Base-by-base conservation (phyloP, 305 asterid species). In the Rubia peregrina region DNA sequence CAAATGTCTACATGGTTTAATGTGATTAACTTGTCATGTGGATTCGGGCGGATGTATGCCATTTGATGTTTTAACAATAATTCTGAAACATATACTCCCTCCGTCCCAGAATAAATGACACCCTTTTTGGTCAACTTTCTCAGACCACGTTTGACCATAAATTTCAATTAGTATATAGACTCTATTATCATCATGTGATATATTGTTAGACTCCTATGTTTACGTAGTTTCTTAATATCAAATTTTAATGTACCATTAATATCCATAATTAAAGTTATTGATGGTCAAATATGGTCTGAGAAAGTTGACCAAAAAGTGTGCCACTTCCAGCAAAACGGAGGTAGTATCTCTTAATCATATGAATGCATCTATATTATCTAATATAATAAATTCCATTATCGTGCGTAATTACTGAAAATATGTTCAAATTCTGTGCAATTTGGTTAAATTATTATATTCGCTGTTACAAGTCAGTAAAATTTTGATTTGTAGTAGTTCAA, bases 11-110 rank as follows among this genome's bases (percentile, higher is more conserved):
- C 62, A 56, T 65, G 33, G 24, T 61, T 36, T 6, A 48, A 5
- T 63, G 55, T 16, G 4, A 21, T 65, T 55, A 59, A 17, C 30
- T 21, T 24, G 59, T 48, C 19, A 62, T 43, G 62, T 48, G 30
- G 61, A 55, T 3, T 62, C 36, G 51, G 13, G 48, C 24, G 41
- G 8, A 48, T 43, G 51, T 14, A 46, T 68, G 40, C 74, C 46
- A 77, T 41, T 61, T 74, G 55, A 71, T 57, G 24, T n/a, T 68
- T 75, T 79, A 55, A 79, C 75, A 74, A 75, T 76, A 75, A 71
- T 65, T 72, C 49, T 68, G 42, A 57, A 80, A 48, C 91, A 94
- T 97, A 83, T 91, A n/a, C n/a, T n/a, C n/a, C n/a, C n/a, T n/a
- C n/a, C n/a, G n/a, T n/a, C n/a, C n/a, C n/a, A n/a, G n/a, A n/a